phyloP scores from a whole-genome alignment of 768 basidiomycete genomes.

The Russula virescens region DNA sequence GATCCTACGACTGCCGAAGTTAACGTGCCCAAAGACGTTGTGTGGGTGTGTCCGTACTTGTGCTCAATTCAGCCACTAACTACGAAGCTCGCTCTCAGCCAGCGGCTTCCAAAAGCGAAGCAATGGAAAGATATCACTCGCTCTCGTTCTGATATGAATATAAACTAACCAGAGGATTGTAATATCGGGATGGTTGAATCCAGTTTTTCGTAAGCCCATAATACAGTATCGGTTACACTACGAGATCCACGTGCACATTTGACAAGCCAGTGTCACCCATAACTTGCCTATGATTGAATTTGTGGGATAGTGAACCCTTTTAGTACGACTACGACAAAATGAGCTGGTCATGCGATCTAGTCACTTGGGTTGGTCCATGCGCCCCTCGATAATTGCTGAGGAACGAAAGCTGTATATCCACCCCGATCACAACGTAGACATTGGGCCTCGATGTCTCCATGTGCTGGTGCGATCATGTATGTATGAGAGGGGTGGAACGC shows the following conservation, averaged over 20 bases:
- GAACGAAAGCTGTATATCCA: too few relatives aligned
- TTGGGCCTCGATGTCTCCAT: neutral
- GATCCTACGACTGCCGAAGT: constrained; percentile 46
- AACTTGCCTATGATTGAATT: neutral
- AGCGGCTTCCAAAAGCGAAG: constrained; percentile 26
- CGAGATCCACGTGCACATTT: neutral
- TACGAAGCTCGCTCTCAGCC: constrained; percentile 12
- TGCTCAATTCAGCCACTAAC: neutral
- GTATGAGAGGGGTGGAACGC: too few relatives aligned
- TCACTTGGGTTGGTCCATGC: neutral
- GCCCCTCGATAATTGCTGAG: neutral
- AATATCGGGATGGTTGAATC: neutral
- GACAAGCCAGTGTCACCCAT: constrained; percentile 1
- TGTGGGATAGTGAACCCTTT: neutral
- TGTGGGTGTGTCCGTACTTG: constrained; percentile 2
- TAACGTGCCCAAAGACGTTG: constrained; percentile 36
- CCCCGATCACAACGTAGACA: neutral
- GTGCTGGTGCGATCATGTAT: neutral
- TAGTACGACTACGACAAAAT: neutral
- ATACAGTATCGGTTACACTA: neutral
- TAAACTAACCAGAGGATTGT: neutral
- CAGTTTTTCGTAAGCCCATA: neutral
- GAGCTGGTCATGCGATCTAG: neutral
- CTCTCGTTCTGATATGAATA: constrained; percentile 6
- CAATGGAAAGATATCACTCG: constrained; percentile 24